Base-by-base conservation (phyloP, 768 basidiomycete species). In the Tricholoma sp. region DNA sequence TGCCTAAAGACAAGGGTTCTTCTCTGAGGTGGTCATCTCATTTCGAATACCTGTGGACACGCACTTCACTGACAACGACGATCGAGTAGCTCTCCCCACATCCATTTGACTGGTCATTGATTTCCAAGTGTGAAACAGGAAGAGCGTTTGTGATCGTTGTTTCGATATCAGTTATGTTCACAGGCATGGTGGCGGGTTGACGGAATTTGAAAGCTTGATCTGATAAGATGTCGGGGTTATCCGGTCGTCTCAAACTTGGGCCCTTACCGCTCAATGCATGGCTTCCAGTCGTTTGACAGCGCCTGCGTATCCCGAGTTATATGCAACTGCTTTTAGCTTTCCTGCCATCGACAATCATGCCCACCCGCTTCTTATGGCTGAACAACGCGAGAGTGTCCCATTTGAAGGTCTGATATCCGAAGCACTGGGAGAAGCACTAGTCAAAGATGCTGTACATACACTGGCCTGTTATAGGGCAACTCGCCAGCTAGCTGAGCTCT, bases 321-420 rank as follows among this genome's bases (percentile, higher is more conserved):
- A 56, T 12, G 34, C 34, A 21, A 43, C 58, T 35, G 70, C 71
- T 9, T 69, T 74, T 45, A 63, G 62, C 0, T 72, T 72, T 41
- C 86, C 85, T 18, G 82, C 81, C 0, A 87, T 89, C 65, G 89
- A 91, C 72, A 90, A 91, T 67, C 90, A 91, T 64, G 86, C 88
- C 0, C 90, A 91, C 64, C 85, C 88, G 1, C 72, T 92, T 18
- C 74, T 91, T 49, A 71, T 73, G 21, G 74, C 71, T 5, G 70
- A 71, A 18, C 64, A 80, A 54, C 78, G 84, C 29, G 58, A 72
- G 50, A 63, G 60, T 3, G 62, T 88, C 16, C 78, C 83, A 0
- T 80, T 90, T 59, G 85, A 91, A 57, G 83, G 83, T 0, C 64
- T 88, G 50, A 71, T 86, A 45, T 85, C 86, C 2, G 88, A 91